Conservation (phyloP, 1,139 yeast genomes). For the Wickerhamomyces sp. region DNA sequence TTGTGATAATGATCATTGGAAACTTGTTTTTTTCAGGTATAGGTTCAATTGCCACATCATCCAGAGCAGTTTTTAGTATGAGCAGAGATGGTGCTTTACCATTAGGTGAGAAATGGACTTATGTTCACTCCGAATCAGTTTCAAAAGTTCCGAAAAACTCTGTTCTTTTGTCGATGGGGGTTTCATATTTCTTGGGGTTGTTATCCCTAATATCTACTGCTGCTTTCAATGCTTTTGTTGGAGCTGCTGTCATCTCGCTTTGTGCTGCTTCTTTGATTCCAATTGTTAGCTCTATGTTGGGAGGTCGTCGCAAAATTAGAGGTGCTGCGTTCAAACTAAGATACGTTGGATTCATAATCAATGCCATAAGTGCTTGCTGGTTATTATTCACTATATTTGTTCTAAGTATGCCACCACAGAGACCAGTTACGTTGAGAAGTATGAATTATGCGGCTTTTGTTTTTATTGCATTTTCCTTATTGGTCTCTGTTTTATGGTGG, state of each 20-base stretch:
- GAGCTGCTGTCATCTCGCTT: constrained; percentile 76
- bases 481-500: constrained; percentile 47
- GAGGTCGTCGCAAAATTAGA: constrained; percentile 55
- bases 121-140: constrained; percentile 48
- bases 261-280: constrained; percentile 79
- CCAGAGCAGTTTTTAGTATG: constrained; percentile 81
- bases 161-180: constrained; percentile 59
- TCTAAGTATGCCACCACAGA: constrained; percentile 69
- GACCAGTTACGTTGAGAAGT: constrained; percentile 53
- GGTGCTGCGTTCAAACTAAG: constrained; percentile 71
- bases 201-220: constrained; percentile 66
- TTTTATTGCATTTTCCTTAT: constrained; percentile 41
- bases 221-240: constrained; percentile 81
- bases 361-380: constrained; percentile 58
- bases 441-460: constrained; percentile 78
- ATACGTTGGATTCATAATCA: constrained; percentile 61
- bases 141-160: constrained; percentile 75
- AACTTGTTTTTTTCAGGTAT: constrained; percentile 74
- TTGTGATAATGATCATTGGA: constrained; percentile 63
- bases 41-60: constrained; percentile 79
- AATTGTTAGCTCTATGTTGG: constrained; percentile 54
- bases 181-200: constrained; percentile 56
- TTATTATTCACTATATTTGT: constrained; percentile 53
- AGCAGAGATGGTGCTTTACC: constrained; percentile 90
- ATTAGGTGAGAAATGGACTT: constrained; percentile 56